Conservation (phyloP, 2,329 filamentous ascomycete species). For the Aphanocladium album region DNA sequence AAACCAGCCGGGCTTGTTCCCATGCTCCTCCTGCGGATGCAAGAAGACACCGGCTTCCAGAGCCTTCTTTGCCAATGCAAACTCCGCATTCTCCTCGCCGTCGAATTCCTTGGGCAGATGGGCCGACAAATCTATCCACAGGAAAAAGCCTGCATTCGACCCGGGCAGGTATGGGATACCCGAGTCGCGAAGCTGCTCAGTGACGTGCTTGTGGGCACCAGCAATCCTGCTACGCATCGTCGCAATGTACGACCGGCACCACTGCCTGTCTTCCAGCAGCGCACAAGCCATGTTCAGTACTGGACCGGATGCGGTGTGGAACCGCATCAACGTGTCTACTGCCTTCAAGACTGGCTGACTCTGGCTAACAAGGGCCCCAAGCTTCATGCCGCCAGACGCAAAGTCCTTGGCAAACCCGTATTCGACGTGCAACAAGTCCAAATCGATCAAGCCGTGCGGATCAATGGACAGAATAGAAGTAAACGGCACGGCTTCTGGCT, state of each 20-base stretch:
- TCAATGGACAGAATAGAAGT: constrained; percentile 46
- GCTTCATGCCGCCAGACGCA: constrained; percentile 45
- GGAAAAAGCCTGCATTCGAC: constrained; percentile 54
- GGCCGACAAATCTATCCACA: constrained; percentile 47
- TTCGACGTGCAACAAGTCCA: constrained; percentile 44
- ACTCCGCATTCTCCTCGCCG: constrained; percentile 34
- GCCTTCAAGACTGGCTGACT: constrained; percentile 28
- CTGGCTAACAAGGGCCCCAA: constrained; percentile 43
- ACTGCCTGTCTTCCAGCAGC: constrained; percentile 42
- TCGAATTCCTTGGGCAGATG: constrained; percentile 30
- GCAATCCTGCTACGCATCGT: constrained; percentile 35
- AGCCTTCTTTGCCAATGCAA: constrained; percentile 38
- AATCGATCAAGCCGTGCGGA: constrained; percentile 37
- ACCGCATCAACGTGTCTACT: constrained; percentile 36
- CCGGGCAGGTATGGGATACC: constrained; percentile 38
- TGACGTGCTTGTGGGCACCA: constrained; percentile 35
- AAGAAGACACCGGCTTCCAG: constrained; percentile 44
- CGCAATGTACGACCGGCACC: constrained; percentile 39
- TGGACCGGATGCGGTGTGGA: constrained; percentile 42
- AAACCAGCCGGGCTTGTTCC: constrained; percentile 46
- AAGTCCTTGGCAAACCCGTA: constrained; percentile 47
- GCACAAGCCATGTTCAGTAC: constrained; percentile 37
- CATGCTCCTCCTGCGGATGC: constrained; percentile 42
- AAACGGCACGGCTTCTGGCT: constrained; percentile 32
- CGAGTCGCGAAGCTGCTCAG: constrained; percentile 31